Percentiles rank a stretch among this genome's conserved stretches.
These are phyloP conservation scores for Prasinococcaceae sp. DNA, from an alignment of 139 green algal genomes.

Conservation along the genomic window DNA sequence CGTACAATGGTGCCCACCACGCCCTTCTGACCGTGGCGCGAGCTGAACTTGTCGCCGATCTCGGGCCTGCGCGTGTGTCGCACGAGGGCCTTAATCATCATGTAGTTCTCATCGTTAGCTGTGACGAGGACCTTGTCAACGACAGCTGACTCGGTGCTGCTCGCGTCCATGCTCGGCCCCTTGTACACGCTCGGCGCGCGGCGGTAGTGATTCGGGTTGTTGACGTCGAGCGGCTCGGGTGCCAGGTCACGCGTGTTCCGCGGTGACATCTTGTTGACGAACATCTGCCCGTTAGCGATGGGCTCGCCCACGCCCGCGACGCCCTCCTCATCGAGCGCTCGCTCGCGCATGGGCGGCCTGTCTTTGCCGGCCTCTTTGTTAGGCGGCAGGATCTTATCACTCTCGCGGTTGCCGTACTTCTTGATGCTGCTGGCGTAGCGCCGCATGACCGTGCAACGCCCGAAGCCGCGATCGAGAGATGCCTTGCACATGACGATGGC, in stretches of 20 bases:
- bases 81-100: conserved; percentile 78
- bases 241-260: conserved; percentile 64
- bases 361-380: background rate
- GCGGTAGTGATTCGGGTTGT: conserved; percentile 33
- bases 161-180: conserved; percentile 22
- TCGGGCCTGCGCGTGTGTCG: conserved; percentile 85
- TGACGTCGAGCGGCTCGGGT: conserved; percentile 36
- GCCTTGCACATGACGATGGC: conserved; percentile 97
- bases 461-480: conserved; percentile 89
- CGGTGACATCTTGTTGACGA: conserved; percentile 87
- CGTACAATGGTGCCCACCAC: conserved; percentile 75
- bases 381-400: conserved; percentile 60
- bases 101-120: conserved; percentile 76
- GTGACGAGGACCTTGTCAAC: conserved; percentile 93
- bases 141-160: conserved; percentile 19
- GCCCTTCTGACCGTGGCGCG: conserved; percentile 89
- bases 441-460: conserved; percentile 86
- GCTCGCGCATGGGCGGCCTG: background rate
- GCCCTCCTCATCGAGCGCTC: conserved; percentile 70
- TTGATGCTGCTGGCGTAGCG: conserved; percentile 59
- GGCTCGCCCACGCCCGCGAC: conserved; percentile 65
- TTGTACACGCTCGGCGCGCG: conserved; percentile 19
- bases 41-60: conserved; percentile 89
- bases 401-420: conserved; percentile 82
- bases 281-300: conserved; percentile 61